Percentiles rank a stretch among this genome's conserved stretches.
These are phyloP conservation scores for Botrytis fabae DNA, from an alignment of 2,329 filamentous ascomycete genomes.

Conservation along the genomic window DNA sequence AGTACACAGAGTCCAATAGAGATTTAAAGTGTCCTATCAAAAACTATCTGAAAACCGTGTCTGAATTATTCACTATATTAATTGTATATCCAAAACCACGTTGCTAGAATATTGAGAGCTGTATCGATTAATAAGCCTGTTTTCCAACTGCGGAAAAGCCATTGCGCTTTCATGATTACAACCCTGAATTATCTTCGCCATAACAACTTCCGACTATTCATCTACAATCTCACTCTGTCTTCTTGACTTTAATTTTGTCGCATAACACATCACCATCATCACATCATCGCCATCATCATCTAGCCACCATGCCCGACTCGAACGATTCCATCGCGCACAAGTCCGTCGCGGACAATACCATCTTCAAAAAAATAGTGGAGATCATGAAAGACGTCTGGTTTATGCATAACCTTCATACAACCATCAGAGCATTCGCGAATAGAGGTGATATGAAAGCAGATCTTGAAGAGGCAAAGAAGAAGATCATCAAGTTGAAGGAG, in stretches of 20 bases:
- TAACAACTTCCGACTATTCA: background rate
- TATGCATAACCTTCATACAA: too few species aligned
- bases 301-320: background rate
- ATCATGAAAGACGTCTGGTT: too few species aligned
- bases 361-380: too few species aligned
- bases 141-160: background rate
- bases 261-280: background rate
- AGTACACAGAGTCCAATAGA: background rate
- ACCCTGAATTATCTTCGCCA: background rate
- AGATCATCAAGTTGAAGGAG: background rate
- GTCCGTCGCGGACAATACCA: too few species aligned
- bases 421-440: too few species aligned
- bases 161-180: background rate
- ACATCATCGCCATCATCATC: too few species aligned
- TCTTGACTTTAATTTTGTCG: background rate
- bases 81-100: background rate
- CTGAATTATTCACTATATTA: background rate
- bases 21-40: background rate
- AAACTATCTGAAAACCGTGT: background rate
- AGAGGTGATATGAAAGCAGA: too few species aligned
- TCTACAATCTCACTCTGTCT: background rate
- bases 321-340: too few species aligned
- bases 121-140: background rate
- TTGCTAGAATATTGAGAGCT: background rate
- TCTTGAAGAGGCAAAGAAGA: background rate